Percentiles rank a stretch among this genome's conserved stretches.
Conservation (phyloP, 1,284 basidiomycete genomes). For the Apiotrichum laibachii region DNA sequence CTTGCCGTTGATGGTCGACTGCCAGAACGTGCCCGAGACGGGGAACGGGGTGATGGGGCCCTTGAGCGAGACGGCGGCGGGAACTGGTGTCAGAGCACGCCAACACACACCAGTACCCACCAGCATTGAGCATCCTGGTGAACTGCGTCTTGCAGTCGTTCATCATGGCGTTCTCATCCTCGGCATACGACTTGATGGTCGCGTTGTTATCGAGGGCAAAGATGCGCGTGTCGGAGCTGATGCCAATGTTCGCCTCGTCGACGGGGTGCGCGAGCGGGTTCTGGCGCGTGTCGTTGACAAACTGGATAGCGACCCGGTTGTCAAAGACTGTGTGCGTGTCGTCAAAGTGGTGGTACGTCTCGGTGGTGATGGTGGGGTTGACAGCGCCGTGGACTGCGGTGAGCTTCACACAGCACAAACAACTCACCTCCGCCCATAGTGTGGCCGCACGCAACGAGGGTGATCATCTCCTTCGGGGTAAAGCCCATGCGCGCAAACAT, state of each 20-base stretch:
- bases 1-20: slow-evolving; percentile 11
- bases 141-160: slow-evolving; percentile 14
- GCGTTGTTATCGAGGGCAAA: slow-evolving; percentile 20
- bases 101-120: background rate
- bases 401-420: no score
- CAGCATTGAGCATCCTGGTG: slow-evolving; percentile 16
- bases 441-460: slow-evolving; percentile 22
- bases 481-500: slow-evolving; percentile 27
- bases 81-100: slow-evolving; percentile 8
- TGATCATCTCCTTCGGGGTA: slow-evolving; percentile 15
- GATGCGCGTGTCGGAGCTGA: slow-evolving; percentile 16
- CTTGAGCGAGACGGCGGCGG: slow-evolving; percentile 12
- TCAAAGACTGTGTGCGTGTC: slow-evolving; percentile 13
- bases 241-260: slow-evolving; percentile 9
- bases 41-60: slow-evolving; percentile 18
- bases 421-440: slow-evolving; percentile 16
- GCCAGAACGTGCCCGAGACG: slow-evolving; percentile 10
- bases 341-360: slow-evolving; percentile 12
- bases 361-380: slow-evolving; percentile 15
- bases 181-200: slow-evolving; percentile 16
- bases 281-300: slow-evolving; percentile 13
- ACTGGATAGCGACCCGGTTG: slow-evolving; percentile 14
- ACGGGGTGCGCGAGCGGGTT: slow-evolving; percentile 20
- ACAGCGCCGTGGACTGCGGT: slow-evolving; percentile 11
- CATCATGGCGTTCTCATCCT: slow-evolving; percentile 8